Evolutionary conservation across 176 grass and related monocot species (phyloP).

Genomic region (Bolboschoenus planiculmis): DNA sequence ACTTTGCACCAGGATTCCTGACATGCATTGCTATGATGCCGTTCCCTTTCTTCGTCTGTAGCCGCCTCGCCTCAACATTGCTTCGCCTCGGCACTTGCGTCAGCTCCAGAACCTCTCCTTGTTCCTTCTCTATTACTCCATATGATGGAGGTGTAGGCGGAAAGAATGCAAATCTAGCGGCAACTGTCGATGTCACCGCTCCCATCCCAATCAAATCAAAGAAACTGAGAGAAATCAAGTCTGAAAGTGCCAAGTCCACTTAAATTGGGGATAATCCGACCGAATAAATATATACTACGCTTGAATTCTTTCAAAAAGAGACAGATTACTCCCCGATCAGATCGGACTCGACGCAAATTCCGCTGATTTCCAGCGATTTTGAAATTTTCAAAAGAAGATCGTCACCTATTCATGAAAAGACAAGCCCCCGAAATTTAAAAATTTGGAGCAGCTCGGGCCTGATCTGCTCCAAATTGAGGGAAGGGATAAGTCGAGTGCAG

Average conservation of each 20-base stretch:
- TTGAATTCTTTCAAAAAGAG: neutral
- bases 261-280: slow-evolving; percentile 5
- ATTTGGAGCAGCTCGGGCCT: neutral
- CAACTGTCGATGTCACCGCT: slow-evolving; percentile 68
- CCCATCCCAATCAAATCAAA: slow-evolving; percentile 42
- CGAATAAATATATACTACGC: neutral
- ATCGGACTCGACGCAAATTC: neutral
- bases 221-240: neutral
- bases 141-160: slow-evolving; percentile 75
- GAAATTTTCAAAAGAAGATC: neutral
- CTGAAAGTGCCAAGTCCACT: neutral
- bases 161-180: slow-evolving; percentile 83
- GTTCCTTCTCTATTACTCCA: slow-evolving; percentile 31
- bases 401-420: neutral
- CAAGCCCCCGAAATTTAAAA: neutral
- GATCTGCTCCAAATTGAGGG: slow-evolving; percentile 17
- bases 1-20: slow-evolving; percentile 52
- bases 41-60: slow-evolving; percentile 62
- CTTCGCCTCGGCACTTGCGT: slow-evolving; percentile 43
- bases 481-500: neutral
- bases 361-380: slow-evolving; percentile 10
- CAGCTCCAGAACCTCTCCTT: slow-evolving; percentile 45
- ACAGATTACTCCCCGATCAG: slow-evolving; percentile 1
- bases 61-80: slow-evolving; percentile 62
- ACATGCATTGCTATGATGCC: slow-evolving; percentile 83